A percentile compares a stretch with the other conserved stretches of the same genome.
These are phyloP conservation scores for Syzygium oleosum DNA, from an alignment of 345 rosid genomes.

Conservation along the genomic window DNA sequence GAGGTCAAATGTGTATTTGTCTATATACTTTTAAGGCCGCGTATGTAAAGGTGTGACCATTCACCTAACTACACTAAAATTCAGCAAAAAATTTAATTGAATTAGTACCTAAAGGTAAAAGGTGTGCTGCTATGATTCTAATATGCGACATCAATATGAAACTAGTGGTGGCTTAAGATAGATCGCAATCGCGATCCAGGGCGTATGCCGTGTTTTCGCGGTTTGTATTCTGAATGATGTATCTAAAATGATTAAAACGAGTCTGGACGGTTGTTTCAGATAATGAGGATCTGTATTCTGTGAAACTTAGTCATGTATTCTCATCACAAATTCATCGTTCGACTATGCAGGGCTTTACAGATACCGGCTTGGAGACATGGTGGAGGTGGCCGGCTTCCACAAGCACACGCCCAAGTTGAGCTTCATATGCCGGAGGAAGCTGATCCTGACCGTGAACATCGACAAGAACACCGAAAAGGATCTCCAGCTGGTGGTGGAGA, in stretches of 20 bases:
- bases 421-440: constrained; percentile 86
- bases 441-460: constrained; percentile 67
- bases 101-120: neutral
- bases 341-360: constrained; percentile 57
- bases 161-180: neutral
- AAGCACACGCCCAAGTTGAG: constrained; percentile 71
- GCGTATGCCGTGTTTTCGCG: neutral
- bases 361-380: constrained; percentile 78
- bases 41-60: neutral
- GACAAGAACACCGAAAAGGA: constrained; percentile 97
- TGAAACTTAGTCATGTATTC: neutral
- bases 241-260: neutral
- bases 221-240: neutral
- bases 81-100: neutral
- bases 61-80: neutral
- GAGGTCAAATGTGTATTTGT: neutral
- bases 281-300: neutral
- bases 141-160: neutral
- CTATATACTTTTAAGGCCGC: neutral
- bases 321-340: neutral
- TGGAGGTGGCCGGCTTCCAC: constrained; percentile 79
- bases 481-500: constrained; percentile 74
- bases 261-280: neutral
- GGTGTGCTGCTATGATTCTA: neutral
- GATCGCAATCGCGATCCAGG: neutral